Conservation (phyloP, 192 early-diverging fungal species). For the Chytriomyces hyalinus region DNA sequence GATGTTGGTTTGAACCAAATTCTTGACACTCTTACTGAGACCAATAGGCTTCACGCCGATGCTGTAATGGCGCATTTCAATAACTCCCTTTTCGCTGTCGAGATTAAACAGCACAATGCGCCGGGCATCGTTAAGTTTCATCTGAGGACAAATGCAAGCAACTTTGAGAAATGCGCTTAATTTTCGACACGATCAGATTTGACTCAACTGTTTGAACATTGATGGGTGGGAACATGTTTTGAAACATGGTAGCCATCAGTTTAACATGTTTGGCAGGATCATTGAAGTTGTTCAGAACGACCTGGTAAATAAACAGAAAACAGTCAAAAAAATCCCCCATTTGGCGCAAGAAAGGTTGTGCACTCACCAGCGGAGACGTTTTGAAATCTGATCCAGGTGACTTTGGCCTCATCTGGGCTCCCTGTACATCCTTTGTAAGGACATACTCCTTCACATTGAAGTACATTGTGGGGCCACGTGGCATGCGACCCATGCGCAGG, state of each 20-base stretch:
- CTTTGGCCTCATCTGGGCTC: conserved; percentile 78
- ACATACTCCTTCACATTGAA: conserved; percentile 85
- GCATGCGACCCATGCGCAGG: conserved; percentile 83
- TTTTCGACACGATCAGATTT: not conserved
- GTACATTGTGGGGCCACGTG: conserved; percentile 90
- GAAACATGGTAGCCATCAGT: conserved; percentile 92
- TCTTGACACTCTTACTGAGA: conserved; percentile 88
- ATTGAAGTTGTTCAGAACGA: conserved; percentile 83
- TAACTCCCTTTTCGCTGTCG: conserved; percentile 73
- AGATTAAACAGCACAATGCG: conserved; percentile 93
- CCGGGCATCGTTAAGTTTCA: conserved; percentile 86
- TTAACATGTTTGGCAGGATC: conserved; percentile 78
- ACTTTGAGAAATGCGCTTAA: conserved; percentile 3
- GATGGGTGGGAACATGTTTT: conserved; percentile 96
- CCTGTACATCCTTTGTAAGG: conserved; percentile 80
- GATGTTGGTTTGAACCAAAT: conserved; percentile 75
- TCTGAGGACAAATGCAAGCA: conserved; percentile 49
- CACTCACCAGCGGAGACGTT: conserved; percentile 73
- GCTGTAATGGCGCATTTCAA: conserved; percentile 94
- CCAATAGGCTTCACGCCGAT: conserved; percentile 88
- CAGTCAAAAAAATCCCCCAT: conserved; percentile 5
- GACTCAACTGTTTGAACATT: conserved; percentile 79
- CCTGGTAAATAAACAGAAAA: conserved; percentile 29
- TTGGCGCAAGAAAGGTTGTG: conserved; percentile 50
- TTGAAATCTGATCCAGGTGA: conserved; percentile 78